Base-by-base conservation (phyloP, 495 filamentous ascomycete species). In the Lophiotrema nucula region DNA sequence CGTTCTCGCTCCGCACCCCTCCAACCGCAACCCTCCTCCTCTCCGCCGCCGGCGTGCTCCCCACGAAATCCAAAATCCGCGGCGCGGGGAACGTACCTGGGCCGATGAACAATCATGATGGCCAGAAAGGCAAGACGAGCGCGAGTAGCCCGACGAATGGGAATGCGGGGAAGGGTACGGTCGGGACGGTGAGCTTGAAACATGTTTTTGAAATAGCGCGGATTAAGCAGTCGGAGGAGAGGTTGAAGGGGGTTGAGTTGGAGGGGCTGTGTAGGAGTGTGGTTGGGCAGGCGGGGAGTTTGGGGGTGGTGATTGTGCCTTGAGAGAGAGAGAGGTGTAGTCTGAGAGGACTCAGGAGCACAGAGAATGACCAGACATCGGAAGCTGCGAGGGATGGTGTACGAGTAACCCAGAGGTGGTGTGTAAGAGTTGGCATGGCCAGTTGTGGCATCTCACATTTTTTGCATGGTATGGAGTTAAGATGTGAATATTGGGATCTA, bases 201-300 rank as follows among this genome's bases (percentile, higher is more conserved):
- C 93, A 99, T 74, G 75, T 99, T 44, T 97, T 92, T 69, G 92
- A 97, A 78, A 99, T 99, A 72, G 93, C 93, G 67, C 88, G 88
- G 77, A 95, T 97, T 73, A 99, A 99, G 80, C 83, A 89, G 58
- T 58, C 42, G 51, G 93, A 98, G 76, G 76, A 84, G 49, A 77
- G 93, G 52, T 76, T 97, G 62, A 88, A 86, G 8, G 92, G 89
- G 33, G 70, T 96, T 71, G 79, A 83, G 42, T 68, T 97, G 60
- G 82, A 92, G 75, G 89, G 90, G 1, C 62, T 99, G 45, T 90
- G 87, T 72, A 89, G 85, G 78, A 85, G 84, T 67, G 81, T 99
- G 57, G 88, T 98, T 62, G 83, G 81, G 49, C 88, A 95, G 74
- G 89, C 90, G 65, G 92, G 84, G 74, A 92, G 89, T 21, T 86